Base-by-base conservation (phyloP, 371 early-diverging fungal species). In the Dinochytrium kinnereticum region DNA sequence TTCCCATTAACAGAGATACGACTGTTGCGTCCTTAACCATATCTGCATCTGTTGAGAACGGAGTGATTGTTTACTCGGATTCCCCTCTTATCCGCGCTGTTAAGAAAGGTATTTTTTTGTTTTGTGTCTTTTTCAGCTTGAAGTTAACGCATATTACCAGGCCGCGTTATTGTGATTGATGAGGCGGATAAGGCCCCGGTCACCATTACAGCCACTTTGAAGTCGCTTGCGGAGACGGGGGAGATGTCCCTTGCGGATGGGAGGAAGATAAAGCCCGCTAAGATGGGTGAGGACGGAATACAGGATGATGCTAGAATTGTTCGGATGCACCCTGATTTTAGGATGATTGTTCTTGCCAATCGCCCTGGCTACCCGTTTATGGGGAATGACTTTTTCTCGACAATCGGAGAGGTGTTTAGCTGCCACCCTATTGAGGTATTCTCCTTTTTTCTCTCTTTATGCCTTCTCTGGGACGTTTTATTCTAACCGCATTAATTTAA, bases 161-260 rank as follows among this genome's bases (percentile, higher is more conserved):
- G 73, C 0, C 88, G 91, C 17, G 89, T 93, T 44, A 81, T 94
- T 44, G 91, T 94, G 10, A 90, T 94, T 13, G 94, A 94, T 78
- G 94, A 94, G 75, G 94, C 94, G 0, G 94, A 94, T 73, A 94
- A 94, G 76, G 94, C 93, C 0, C 93, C 94, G 1, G 90, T 91
- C 1, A 89, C 93, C 76, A 92, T 94, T 28, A 92, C 93, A 13
- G 88, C 91, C 21, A 89, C 91, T 1, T 82, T 94, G n/a, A 93
- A 93, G 76, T 88, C 90, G 72, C 80, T 94, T 65, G 86, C 92
- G 0, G 94, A 93, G 77, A 91, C 91, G 72, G 93, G 94, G 19
- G 91, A 93, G 67, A 92, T 94, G 94, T 88, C 90, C 2, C 76
- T 94, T 44, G 86, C 88, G 7, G 94, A 94, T 78, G 94, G 94